Percentiles rank a stretch among this genome's conserved stretches.
Evolutionary conservation across 768 basidiomycete genomes (phyloP).

Genomic region (Tremella yokohamensis): DNA sequence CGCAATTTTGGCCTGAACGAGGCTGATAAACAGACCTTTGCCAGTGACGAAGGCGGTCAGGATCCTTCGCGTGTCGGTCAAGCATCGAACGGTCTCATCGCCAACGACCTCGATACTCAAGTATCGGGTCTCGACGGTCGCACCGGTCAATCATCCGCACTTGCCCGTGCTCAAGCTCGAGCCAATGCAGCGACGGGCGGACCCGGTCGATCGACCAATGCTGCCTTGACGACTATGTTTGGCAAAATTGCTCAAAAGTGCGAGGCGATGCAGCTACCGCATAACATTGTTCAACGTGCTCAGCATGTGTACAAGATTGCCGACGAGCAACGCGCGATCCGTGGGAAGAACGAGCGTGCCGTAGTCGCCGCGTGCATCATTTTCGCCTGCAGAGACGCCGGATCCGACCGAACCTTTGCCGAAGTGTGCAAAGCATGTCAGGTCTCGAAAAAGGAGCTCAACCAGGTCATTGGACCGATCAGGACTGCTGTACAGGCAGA

Average conservation of each 20-base stretch:
- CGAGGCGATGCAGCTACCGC: constrained; percentile 89
- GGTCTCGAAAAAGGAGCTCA: constrained; percentile 89
- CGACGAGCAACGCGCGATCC: constrained; percentile 78
- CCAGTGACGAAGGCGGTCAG: constrained; percentile 98
- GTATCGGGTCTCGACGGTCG: constrained; percentile 95
- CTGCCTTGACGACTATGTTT: constrained; percentile 76
- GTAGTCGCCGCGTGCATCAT: constrained; percentile 97
- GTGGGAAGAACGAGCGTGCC: constrained; percentile 85
- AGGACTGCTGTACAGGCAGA: constrained; percentile 73
- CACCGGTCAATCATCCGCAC: constrained; percentile 81
- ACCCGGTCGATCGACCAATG: constrained; percentile 22
- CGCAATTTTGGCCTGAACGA: neutral
- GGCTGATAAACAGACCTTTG: constrained; percentile 70
- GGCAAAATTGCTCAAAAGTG: constrained; percentile 90
- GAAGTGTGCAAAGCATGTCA: constrained; percentile 91
- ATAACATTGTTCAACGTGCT: constrained; percentile 89
- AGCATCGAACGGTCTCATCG: constrained; percentile 89
- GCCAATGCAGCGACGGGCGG: constrained; percentile 50
- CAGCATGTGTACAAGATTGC: constrained; percentile 97
- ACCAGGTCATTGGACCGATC: constrained; percentile 86
- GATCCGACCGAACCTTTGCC: constrained; percentile 91
- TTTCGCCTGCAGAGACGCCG: constrained; percentile 90
- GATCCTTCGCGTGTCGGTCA: constrained; percentile 99
- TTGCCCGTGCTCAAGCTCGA: constrained; percentile 86
- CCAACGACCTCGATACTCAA: constrained; percentile 88